A percentile compares a stretch with the other conserved stretches of the same genome.
Conservation (phyloP, 345 rosid genomes). For the Raphanus sativus region DNA sequence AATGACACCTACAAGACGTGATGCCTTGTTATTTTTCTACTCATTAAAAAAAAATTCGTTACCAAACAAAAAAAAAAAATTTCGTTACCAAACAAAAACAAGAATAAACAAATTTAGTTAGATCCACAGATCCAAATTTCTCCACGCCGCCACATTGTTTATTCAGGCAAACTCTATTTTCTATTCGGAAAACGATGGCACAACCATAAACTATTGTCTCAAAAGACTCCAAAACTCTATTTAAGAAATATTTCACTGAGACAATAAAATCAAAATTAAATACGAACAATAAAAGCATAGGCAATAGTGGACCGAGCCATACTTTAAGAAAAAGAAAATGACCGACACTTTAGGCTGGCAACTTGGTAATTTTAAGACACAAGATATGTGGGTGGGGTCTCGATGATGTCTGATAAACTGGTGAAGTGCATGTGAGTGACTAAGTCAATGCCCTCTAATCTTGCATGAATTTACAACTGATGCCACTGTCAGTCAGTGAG, state of each 20-base stretch:
- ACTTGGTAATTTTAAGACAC: conserved; percentile 14
- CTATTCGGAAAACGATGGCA: neutral
- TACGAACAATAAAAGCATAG: conserved; percentile 21
- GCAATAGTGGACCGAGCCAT: conserved; percentile 39
- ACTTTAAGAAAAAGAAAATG: conserved; percentile 24
- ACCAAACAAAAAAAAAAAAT: conserved; percentile 10
- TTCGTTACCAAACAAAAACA: conserved; percentile 4
- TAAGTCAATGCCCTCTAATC: conserved; percentile 17
- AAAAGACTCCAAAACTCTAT: conserved; percentile 18
- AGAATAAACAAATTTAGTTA: conserved; percentile 25
- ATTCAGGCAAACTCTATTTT: conserved; percentile 12
- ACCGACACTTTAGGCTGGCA: conserved; percentile 28
- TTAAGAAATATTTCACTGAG: neutral
- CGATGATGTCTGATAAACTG: conserved; percentile 16
- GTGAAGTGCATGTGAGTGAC: conserved; percentile 27
- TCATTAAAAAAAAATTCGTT: neutral
- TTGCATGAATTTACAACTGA: conserved; percentile 8
- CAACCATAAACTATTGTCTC: conserved; percentile 30
- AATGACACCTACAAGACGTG: conserved; percentile 35
- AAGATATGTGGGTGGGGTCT: conserved; percentile 28
- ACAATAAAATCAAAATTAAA: neutral
- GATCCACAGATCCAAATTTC: conserved; percentile 33
- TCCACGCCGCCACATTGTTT: conserved; percentile 39
- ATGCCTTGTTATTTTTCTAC: neutral
- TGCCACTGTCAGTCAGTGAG: conserved; percentile 39